These are phyloP conservation scores for Penicillium antarcticum DNA, from an alignment of 495 filamentous ascomycete genomes.

Conservation along the genomic window DNA sequence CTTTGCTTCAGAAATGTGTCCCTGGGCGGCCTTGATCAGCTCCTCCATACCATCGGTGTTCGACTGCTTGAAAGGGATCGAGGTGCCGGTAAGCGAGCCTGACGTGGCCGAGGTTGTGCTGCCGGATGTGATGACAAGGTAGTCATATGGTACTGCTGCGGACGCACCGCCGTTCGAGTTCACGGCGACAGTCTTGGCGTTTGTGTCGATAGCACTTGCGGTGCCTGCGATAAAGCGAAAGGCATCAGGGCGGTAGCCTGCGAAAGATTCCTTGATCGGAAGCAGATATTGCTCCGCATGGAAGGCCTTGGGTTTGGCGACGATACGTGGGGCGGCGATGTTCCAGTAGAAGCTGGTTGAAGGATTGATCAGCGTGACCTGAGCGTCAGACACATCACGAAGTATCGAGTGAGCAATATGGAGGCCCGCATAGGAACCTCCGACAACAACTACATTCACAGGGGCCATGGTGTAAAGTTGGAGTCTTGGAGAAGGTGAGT, in stretches of 20 bases:
- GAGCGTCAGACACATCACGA: constrained; percentile 43
- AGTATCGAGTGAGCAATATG: constrained; percentile 58
- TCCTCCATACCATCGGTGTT: constrained; percentile 40
- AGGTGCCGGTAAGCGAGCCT: constrained; percentile 29
- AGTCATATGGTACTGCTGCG: constrained; percentile 43
- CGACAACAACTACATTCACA: constrained; percentile 56
- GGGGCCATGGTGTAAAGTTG: constrained; percentile 15
- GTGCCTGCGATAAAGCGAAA: constrained; percentile 58
- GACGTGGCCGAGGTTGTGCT: constrained; percentile 44
- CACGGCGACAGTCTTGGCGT: constrained; percentile 41
- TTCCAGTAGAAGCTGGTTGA: constrained; percentile 51
- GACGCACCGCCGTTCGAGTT: constrained; percentile 20
- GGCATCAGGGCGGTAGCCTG: constrained; percentile 37
- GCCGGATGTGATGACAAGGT: constrained; percentile 53
- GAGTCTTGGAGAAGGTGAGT: neutral
- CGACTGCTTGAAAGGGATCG: constrained; percentile 53
- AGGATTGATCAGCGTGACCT: constrained; percentile 55
- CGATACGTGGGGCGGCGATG: constrained; percentile 46
- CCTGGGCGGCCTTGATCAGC: constrained; percentile 40
- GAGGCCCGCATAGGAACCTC: constrained; percentile 59
- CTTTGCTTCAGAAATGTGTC: constrained; percentile 48
- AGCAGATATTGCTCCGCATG: constrained; percentile 40
- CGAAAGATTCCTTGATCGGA: constrained; percentile 50
- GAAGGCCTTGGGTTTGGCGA: constrained; percentile 41
- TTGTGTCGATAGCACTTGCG: constrained; percentile 47